These are phyloP conservation scores for Zymoseptoria crescenta DNA, from an alignment of 2,329 filamentous ascomycete species.

Conservation along the genomic window DNA sequence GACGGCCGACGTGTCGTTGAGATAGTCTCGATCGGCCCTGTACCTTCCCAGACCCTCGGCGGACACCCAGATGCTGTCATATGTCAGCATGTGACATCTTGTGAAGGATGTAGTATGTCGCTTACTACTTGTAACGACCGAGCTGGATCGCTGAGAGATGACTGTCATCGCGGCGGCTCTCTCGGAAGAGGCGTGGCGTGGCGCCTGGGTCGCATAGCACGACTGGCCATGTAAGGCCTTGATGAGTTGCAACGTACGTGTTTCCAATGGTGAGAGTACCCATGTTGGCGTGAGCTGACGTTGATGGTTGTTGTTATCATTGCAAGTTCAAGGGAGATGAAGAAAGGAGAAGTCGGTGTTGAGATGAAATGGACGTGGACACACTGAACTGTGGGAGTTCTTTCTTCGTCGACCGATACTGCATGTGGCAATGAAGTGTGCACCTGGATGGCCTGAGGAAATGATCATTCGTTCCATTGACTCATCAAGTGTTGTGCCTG, in stretches of 20 bases:
- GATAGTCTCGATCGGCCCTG: constrained; percentile 12
- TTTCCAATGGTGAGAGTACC: constrained; percentile 2
- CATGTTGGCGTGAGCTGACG: not conserved
- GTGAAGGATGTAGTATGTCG: not conserved
- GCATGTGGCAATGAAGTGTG: too few relatives aligned
- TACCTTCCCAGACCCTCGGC: constrained; percentile 3
- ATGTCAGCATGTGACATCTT: not conserved
- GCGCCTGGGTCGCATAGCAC: constrained; percentile 14
- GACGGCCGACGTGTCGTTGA: not conserved
- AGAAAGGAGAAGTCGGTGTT: not conserved
- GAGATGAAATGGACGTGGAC: too few relatives aligned
- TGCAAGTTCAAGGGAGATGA: not conserved
- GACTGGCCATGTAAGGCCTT: constrained; percentile 15
- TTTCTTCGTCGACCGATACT: too few relatives aligned
- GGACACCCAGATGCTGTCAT: constrained; percentile 15
- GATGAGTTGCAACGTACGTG: constrained; percentile 11
- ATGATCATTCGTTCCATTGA: too few relatives aligned
- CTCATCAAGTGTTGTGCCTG: too few relatives aligned
- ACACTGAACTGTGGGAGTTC: too few relatives aligned
- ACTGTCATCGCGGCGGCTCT: not conserved
- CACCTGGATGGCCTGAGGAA: too few relatives aligned
- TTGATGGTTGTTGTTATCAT: not conserved
- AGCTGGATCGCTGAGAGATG: constrained; percentile 17
- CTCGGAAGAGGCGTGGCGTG: constrained; percentile 9
- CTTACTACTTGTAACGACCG: constrained; percentile 19